Evolutionary conservation across 345 rosid genomes (phyloP).

Genomic region (Atalantia buxifolia): DNA sequence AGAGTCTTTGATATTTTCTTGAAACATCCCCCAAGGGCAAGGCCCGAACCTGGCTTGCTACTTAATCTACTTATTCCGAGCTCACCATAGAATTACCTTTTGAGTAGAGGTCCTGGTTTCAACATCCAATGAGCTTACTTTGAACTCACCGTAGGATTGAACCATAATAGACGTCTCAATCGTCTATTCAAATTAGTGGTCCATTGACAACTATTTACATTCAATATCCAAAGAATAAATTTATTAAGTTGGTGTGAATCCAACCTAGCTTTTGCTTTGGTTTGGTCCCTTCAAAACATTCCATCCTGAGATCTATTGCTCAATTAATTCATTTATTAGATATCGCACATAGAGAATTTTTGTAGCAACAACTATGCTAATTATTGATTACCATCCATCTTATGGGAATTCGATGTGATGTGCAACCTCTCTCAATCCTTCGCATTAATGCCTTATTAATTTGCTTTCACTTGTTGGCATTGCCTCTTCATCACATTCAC

Average conservation of each 20-base stretch:
- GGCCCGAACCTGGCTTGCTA: too few relatives aligned
- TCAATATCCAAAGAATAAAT: slow-evolving; percentile 7
- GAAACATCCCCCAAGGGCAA: too few relatives aligned
- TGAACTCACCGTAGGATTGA: neutral
- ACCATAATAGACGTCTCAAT: neutral
- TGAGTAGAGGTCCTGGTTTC: too few relatives aligned
- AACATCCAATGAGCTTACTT: neutral
- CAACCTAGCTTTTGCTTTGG: neutral
- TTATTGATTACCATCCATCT: neutral
- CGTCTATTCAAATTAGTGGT: slow-evolving; percentile 10
- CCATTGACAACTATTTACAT: slow-evolving; percentile 9
- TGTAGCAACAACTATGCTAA: neutral
- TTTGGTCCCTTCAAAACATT: slow-evolving; percentile 32
- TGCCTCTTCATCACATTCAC: slow-evolving; percentile 3
- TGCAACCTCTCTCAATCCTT: neutral
- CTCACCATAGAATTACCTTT: too few relatives aligned
- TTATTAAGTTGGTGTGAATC: neutral
- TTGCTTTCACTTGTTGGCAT: slow-evolving; percentile 4
- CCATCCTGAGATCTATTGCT: slow-evolving; percentile 2
- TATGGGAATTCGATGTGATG: slow-evolving; percentile 14
- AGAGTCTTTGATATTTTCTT: neutral
- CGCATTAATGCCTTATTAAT: neutral
- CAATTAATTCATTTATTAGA: neutral
- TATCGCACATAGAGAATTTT: neutral
- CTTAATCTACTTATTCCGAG: too few relatives aligned